A percentile compares a stretch with the other conserved stretches of the same genome.
Conservation (phyloP, 2,329 filamentous ascomycete species). For the Aureobasidium sp. region DNA sequence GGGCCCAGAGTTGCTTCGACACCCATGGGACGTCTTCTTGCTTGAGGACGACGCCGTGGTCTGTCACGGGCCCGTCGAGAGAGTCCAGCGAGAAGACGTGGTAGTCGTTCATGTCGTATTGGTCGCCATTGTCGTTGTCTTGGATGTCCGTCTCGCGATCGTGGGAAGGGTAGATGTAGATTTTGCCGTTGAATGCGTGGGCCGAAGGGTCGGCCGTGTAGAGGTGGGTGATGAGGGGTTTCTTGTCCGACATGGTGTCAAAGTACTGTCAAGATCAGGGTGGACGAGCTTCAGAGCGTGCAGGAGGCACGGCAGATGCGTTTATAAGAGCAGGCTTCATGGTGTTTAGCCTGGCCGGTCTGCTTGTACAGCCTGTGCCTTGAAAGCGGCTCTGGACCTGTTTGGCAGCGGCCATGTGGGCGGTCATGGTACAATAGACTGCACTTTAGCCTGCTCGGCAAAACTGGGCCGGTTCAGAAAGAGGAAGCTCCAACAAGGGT, state of each 20-base stretch:
- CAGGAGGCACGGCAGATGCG: not conserved
- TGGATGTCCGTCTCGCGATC: constrained; percentile 67
- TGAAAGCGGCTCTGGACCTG: not conserved
- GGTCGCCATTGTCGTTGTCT: constrained; percentile 78
- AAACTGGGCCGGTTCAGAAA: not conserved
- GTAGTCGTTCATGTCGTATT: constrained; percentile 80
- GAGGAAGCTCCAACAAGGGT: not conserved
- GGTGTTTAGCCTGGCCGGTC: not conserved
- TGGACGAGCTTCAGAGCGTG: not conserved
- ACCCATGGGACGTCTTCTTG: constrained; percentile 67
- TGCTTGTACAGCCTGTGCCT: constrained; percentile 3
- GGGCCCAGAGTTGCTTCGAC: constrained; percentile 73
- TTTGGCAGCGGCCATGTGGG: not conserved
- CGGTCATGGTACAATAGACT: not conserved
- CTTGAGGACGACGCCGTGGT: constrained; percentile 64
- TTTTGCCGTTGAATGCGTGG: constrained; percentile 66
- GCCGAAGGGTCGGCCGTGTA: constrained; percentile 77
- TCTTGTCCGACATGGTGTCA: constrained; percentile 12
- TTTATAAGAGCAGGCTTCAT: constrained; percentile 10
- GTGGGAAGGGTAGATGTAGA: constrained; percentile 78
- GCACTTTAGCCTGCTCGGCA: constrained; percentile 11
- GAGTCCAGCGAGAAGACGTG: constrained; percentile 64
- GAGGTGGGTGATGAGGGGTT: constrained; percentile 59
- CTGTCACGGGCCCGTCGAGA: constrained; percentile 53
- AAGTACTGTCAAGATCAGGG: not conserved